A percentile compares a stretch with the other conserved stretches of the same genome.
phyloP scores from a whole-genome alignment of 2,329 filamentous ascomycete species.

The Xylariomycetidae sp. region DNA sequence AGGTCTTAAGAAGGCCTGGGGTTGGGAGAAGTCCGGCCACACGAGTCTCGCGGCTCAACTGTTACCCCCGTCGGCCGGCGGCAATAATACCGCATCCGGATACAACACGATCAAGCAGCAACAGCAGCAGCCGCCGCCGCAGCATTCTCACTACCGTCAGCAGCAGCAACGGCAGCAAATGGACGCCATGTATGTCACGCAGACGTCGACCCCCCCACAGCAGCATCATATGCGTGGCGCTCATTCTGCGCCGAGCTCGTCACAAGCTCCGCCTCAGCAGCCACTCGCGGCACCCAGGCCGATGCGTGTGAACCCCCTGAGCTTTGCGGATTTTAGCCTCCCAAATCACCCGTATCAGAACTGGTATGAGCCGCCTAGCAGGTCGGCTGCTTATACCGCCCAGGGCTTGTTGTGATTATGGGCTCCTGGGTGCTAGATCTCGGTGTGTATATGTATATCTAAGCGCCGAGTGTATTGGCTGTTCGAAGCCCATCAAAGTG shows the following conservation, averaged over 20 bases:
- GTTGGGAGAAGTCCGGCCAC: constrained; percentile 51
- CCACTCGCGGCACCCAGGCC: constrained; percentile 26
- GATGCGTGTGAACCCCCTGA: constrained; percentile 60
- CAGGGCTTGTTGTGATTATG: constrained; percentile 20
- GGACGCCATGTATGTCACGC: constrained; percentile 14
- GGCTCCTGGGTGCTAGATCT: no score
- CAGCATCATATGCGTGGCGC: no score
- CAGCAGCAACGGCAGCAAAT: constrained; percentile 21
- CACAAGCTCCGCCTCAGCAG: constrained; percentile 20
- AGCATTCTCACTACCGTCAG: constrained; percentile 17
- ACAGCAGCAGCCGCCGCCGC: constrained; percentile 3
- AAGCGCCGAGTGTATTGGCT: no score
- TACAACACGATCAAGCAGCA: constrained; percentile 5
- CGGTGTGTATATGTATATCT: no score
- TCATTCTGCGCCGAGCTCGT: constrained; percentile 9
- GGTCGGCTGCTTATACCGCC: constrained; percentile 23
- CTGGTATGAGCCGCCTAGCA: constrained; percentile 71
- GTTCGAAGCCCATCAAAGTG: no score
- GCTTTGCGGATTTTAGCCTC: constrained; percentile 70
- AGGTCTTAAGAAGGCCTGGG: constrained; percentile 73
- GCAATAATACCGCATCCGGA: constrained; percentile 3
- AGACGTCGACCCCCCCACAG: constrained; percentile 13
- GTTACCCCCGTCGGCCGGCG: constrained; percentile 8
- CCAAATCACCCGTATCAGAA: constrained; percentile 79
- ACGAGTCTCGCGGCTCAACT: constrained; percentile 21